Base-by-base conservation (phyloP, 768 basidiomycete species). In the Boletus rufocinnamomeus region DNA sequence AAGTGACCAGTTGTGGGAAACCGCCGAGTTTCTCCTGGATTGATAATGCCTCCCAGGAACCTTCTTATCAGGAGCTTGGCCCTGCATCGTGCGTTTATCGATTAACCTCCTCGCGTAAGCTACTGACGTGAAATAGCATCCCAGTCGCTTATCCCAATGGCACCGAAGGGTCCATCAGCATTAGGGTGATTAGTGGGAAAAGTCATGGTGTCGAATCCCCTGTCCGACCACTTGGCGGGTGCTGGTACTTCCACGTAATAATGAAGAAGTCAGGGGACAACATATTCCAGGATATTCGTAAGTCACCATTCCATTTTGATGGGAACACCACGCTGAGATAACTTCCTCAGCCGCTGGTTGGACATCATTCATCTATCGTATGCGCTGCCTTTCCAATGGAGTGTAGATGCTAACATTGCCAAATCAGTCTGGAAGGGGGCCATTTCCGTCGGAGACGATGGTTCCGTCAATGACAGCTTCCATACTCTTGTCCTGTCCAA, bases 181-280 rank as follows among this genome's bases (percentile, higher is more conserved):
- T 97, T 66, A 91, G 84, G 68, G 88, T 98, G 41, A 91, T 98
- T 63, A 93, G 91, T 61, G 96, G 96, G 6, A 88, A 86, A 70
- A 91, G 91, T 58, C 85, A 95, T 63, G 93, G 91, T 14, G 80
- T 86, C 16, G 88, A 89, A 68, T 95, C 93, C 2, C 94, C 94
- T 28, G 95, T 98, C 25, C 79, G 89, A 49, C 93, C 93, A 0
- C 82, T 95, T 1, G 95, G 95, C 14, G 95, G 95, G 6, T 95
- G 94, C 73, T 95, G 93, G 91, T 97, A 85, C 74, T 87, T 95
- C 76, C 92, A 95, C 68, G 75, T 88, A 60, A 84, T 77, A 57
- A 86, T 95, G 70, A 74, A 80, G 28, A 80, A 81, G 59, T 80
- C 84, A 32, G 85, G 82, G 2, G 78, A 74, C 43, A 68, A 70